Evolutionary conservation across 2,329 filamentous ascomycete genomes (phyloP), one percentile per base, ranked within the genome.

Genomic region (Phaeosphaeriaceae sp.): DNA sequence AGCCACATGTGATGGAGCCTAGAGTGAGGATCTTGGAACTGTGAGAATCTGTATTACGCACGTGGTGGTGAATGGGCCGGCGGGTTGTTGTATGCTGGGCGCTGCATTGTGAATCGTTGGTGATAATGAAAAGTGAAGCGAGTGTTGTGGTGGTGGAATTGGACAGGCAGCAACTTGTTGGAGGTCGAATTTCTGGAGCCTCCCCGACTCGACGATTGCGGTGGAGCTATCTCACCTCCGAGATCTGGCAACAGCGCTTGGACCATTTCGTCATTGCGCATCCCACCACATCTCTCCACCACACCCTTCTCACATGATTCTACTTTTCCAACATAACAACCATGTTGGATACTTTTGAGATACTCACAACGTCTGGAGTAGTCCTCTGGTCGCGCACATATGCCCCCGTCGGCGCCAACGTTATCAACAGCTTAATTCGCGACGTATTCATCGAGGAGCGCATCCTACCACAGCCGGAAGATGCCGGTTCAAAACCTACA

Each of bases 391-490:
- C 93, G 54, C 88, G 89, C 71, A 88, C 86, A 20, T 96, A 93
- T 73, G 86, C 87, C 46, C 83, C 88, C 2, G 86, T 96, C 69
- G 92, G 86, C 71, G 84, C 89, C 35, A 86, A 88, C 63, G 81
- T 97, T 58, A 87, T 99, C 79, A 97, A 99, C 80, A 89, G 85
- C 79, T 87, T 99, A 74, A 97, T 99, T 76, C 87, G 87, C 72
- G 92, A 97, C 75, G 90, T 97, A 70, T 97, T 99, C 73, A 97
- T 99, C 69, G 94, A 99, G 77, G 93, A 97, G 79, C 92, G 90
- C 74, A 83, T 84, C 52, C 82, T 85, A 49, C 81, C 81, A 42
- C 80, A 82, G 44, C 79, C 83, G 46, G 80, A 85, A 43, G 84
- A 85, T 58, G 81, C 85, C 12, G 78, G 83, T 13, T 79, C 76